phyloP scores from a whole-genome alignment of 2,329 filamentous ascomycete species.

The Fusarium miscanthi region DNA sequence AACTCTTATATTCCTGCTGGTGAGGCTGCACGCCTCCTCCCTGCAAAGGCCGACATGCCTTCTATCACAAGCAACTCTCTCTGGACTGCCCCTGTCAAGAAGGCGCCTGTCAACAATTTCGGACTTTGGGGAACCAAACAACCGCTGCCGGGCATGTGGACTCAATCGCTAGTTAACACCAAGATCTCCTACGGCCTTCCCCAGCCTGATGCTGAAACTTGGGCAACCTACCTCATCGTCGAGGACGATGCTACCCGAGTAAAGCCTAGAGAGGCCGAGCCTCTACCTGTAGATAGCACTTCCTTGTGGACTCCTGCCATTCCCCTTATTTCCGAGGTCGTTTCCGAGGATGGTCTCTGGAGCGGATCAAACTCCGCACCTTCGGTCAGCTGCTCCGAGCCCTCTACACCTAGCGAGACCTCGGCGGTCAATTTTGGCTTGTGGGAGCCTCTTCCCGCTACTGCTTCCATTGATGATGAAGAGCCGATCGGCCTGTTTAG shows the following conservation, averaged over 20 bases:
- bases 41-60: constrained; percentile 44
- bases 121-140: constrained; percentile 42
- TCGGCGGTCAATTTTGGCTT: constrained; percentile 39
- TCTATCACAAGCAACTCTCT: constrained; percentile 52
- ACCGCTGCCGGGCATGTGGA: constrained; percentile 41
- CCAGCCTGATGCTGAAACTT: constrained; percentile 46
- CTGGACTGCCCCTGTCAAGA: constrained; percentile 47
- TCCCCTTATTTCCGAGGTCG: constrained; percentile 23
- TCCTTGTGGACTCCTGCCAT: constrained; percentile 39
- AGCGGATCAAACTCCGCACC: constrained; percentile 29
- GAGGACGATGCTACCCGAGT: constrained; percentile 38
- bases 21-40: constrained; percentile 45
- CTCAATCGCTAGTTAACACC: constrained; percentile 23
- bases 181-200: constrained; percentile 45
- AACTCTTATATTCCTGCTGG: constrained; percentile 47
- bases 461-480: constrained; percentile 22
- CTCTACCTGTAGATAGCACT: constrained; percentile 36
- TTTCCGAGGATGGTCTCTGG: constrained; percentile 37
- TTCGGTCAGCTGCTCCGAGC: constrained; percentile 25
- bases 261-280: constrained; percentile 41
- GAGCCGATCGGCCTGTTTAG: constrained; percentile 43
- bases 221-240: constrained; percentile 41
- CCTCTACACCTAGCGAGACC: constrained; percentile 16
- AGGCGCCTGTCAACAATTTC: constrained; percentile 25
- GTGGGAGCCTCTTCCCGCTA: constrained; percentile 33